These are phyloP conservation scores for Metschnikowia gelsemii DNA, from an alignment of 805 yeast genomes.

Conservation along the genomic window DNA sequence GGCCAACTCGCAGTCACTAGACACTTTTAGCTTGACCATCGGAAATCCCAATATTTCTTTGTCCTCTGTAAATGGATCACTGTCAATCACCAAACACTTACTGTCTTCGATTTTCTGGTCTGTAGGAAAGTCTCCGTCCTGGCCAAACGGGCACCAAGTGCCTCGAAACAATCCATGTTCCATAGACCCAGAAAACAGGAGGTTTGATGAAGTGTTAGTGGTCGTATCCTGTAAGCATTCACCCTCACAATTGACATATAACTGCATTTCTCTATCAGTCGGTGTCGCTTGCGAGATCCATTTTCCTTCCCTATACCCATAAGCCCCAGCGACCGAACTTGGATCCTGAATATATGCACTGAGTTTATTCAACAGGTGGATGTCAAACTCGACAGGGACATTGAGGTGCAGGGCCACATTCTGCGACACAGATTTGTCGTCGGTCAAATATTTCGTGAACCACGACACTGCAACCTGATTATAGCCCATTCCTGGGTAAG, in stretches of 20 bases:
- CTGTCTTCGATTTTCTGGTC: constrained; percentile 10
- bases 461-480: constrained; percentile 8
- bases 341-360: constrained; percentile 8
- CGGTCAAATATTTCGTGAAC: constrained; percentile 5
- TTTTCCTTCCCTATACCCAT: constrained; percentile 1
- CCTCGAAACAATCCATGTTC: constrained; percentile 9
- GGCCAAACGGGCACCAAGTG: constrained; percentile 10
- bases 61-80: constrained; percentile 22
- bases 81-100: constrained; percentile 5
- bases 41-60: constrained; percentile 41
- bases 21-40: constrained; percentile 26
- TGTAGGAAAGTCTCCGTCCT: constrained; percentile 10
- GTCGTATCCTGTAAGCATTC: neutral
- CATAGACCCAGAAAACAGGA: constrained; percentile 7
- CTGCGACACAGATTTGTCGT: neutral
- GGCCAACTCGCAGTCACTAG: constrained; percentile 40
- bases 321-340: constrained; percentile 2
- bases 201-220: neutral
- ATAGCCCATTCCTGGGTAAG: constrained; percentile 7
- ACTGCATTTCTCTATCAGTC: neutral
- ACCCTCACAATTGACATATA: neutral
- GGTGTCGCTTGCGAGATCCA: constrained; percentile 1
- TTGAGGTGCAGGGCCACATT: neutral
- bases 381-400: constrained; percentile 1
- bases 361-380: constrained; percentile 1